Base-by-base conservation (phyloP, 331 rosid species). In the Quercus lobata region DNA sequence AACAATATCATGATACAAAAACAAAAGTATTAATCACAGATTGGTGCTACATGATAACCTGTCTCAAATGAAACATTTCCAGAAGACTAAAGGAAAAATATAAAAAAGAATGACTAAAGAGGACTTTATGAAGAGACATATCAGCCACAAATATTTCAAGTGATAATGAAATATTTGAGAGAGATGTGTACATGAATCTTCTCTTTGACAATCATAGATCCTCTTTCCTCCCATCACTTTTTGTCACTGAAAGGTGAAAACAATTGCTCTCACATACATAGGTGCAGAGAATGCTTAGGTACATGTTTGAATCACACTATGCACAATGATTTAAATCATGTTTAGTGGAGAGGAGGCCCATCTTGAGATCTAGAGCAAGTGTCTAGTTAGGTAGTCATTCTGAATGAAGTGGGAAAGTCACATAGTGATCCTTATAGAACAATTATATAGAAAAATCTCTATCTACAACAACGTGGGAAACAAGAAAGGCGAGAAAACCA, bases 401-500 rank as follows among this genome's bases (percentile, higher is more conserved):
- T 49, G 25, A 69, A 49, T 4, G 14, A 37, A 52, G 49, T 16
- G 44, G 52, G 62, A 65, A n/a, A 66, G 70, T 72, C 57, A 41
- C 32, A 32, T 66, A 10, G 32, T 29, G 49, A 24, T 76, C 69
- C 22, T 21, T 6, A 41, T 78, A 57, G 24, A 18, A 22, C 21
- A 49, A 49, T 22, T 56, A 1, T 4, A 27, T 54, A 14, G 19
- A 70, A 27, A 49, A 44, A 14, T 34, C 30, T 7, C 5, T 82
- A 46, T 88, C 82, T 83, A 60, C 15, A 72, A 79, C 92, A 80
- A 2, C 63, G 44, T 55, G 71, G 63, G 78, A 76, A 61, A 32
- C 88, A 84, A 60, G 29, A 41, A 79, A 79, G 77, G 72, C 65
- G 66, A 37, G 34, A 79, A 57, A 78, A 79, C 86, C 89, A 86